phyloP scores from a whole-genome alignment of 192 early-diverging fungal genomes.

The Phycomyces nitens region DNA sequence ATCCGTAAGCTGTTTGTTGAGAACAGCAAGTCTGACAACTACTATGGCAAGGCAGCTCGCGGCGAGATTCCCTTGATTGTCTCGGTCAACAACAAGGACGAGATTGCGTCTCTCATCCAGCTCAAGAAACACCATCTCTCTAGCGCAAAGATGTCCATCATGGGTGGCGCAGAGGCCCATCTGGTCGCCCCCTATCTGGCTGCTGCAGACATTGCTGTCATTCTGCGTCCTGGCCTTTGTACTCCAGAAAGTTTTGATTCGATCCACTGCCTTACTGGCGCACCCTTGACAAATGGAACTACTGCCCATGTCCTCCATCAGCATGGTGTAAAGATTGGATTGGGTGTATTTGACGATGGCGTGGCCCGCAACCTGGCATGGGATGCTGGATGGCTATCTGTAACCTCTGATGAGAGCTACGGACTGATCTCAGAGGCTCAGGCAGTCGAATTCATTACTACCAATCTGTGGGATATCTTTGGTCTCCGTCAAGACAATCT shows the following conservation, averaged over 20 bases:
- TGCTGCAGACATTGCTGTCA: conserved; percentile 52
- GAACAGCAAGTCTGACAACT: conserved; percentile 26
- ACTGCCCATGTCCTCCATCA: conserved; percentile 49
- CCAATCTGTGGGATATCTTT: conserved; percentile 66
- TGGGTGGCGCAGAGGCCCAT: conserved; percentile 67
- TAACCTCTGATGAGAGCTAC: conserved; percentile 34
- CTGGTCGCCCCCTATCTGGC: conserved; percentile 58
- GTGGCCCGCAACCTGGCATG: conserved; percentile 64
- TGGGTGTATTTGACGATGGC: conserved; percentile 48
- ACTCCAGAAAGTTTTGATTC: conserved; percentile 59
- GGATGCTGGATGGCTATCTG: conserved; percentile 71
- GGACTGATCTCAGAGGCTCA: conserved; percentile 49
- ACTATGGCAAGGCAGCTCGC: conserved; percentile 37
- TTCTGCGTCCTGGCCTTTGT: conserved; percentile 61
- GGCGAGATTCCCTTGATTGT: conserved; percentile 54
- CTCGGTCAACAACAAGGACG: conserved; percentile 51
- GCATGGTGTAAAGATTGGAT: conserved; percentile 62
- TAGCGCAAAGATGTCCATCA: conserved; percentile 42
- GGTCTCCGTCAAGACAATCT: conserved; percentile 31
- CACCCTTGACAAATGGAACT: conserved; percentile 48
- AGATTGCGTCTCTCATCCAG: conserved; percentile 62
- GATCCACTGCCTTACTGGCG: conserved; percentile 55
- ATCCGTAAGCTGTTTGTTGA: conserved; percentile 41
- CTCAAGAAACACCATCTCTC: conserved; percentile 52
- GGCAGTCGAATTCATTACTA: conserved; percentile 67